These are phyloP conservation scores for Dentipellis fragilis DNA, from an alignment of 768 basidiomycete species.

Conservation along the genomic window DNA sequence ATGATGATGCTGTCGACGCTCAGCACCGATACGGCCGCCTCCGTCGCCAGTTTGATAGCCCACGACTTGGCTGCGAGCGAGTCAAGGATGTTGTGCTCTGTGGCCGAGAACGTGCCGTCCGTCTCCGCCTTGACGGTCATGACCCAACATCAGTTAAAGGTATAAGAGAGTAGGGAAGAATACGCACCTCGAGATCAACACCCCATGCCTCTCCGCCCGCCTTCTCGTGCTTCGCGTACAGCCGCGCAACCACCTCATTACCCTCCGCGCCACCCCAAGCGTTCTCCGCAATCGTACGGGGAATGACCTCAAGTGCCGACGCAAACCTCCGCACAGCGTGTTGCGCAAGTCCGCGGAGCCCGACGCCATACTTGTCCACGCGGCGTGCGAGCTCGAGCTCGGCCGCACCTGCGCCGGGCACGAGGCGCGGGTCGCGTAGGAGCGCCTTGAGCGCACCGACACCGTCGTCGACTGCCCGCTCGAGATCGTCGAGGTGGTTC, in stretches of 20 bases:
- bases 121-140: slow-evolving; percentile 47
- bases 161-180: background rate
- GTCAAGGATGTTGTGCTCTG: slow-evolving; percentile 65
- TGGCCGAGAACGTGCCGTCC: slow-evolving; percentile 64
- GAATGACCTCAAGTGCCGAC: slow-evolving; percentile 84
- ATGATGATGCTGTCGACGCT: slow-evolving; percentile 98
- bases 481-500: slow-evolving; percentile 91
- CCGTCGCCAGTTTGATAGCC: slow-evolving; percentile 85
- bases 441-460: slow-evolving; percentile 92
- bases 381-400: slow-evolving; percentile 87
- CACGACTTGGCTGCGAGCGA: slow-evolving; percentile 85
- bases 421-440: slow-evolving; percentile 80
- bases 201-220: slow-evolving; percentile 69
- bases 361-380: slow-evolving; percentile 79
- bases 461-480: slow-evolving; percentile 93
- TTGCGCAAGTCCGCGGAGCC: slow-evolving; percentile 84
- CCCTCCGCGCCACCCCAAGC: slow-evolving; percentile 86
- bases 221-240: slow-evolving; percentile 86
- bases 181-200: slow-evolving; percentile 77
- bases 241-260: slow-evolving; percentile 79
- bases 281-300: slow-evolving; percentile 89
- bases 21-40: slow-evolving; percentile 83
- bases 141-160: background rate
- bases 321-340: slow-evolving; percentile 90
- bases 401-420: slow-evolving; percentile 90